phyloP scores from a whole-genome alignment of 2,329 filamentous ascomycete genomes.

The Decorospora gaudefroyi region DNA sequence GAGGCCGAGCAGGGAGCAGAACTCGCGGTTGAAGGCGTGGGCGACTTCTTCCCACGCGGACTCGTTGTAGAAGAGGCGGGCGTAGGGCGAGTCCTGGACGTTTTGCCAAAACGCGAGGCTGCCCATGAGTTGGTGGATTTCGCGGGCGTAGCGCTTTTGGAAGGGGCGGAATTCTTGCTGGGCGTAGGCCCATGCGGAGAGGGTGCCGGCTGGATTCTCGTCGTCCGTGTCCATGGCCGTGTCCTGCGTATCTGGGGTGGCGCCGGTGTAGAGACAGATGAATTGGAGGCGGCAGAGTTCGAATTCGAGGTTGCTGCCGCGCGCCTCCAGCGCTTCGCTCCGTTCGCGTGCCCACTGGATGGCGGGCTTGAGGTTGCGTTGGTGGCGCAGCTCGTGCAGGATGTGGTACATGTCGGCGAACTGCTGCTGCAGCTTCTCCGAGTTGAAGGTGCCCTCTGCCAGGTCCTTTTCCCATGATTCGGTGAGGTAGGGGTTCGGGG shows the following conservation, averaged over 20 bases:
- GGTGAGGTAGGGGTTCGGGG: constrained; percentile 39
- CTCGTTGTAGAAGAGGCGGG: constrained; percentile 73
- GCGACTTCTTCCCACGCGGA: constrained; percentile 82
- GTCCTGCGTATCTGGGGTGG: constrained; percentile 47
- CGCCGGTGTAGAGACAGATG: constrained; percentile 83
- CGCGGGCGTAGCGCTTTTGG: constrained; percentile 71
- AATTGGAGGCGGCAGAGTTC: constrained; percentile 90
- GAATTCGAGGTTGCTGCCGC: constrained; percentile 93
- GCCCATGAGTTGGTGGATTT: constrained; percentile 79
- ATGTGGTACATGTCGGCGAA: constrained; percentile 93
- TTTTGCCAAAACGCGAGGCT: constrained; percentile 81
- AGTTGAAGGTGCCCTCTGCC: constrained; percentile 63
- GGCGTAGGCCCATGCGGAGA: constrained; percentile 76
- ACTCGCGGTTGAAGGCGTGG: constrained; percentile 87
- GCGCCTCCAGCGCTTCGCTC: constrained; percentile 70
- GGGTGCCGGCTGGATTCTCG: constrained; percentile 52
- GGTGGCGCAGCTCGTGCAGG: constrained; percentile 72
- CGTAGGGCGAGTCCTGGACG: constrained; percentile 76
- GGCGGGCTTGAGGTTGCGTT: constrained; percentile 75
- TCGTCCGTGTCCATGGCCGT: constrained; percentile 56
- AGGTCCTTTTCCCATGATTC: constrained; percentile 51
- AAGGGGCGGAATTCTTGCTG: constrained; percentile 74
- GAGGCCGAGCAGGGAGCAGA: constrained; percentile 87
- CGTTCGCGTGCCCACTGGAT: constrained; percentile 84
- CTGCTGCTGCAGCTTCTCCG: constrained; percentile 71